Conservation (phyloP, 179 eudicot species). For the Vitellaria paradoxa region DNA sequence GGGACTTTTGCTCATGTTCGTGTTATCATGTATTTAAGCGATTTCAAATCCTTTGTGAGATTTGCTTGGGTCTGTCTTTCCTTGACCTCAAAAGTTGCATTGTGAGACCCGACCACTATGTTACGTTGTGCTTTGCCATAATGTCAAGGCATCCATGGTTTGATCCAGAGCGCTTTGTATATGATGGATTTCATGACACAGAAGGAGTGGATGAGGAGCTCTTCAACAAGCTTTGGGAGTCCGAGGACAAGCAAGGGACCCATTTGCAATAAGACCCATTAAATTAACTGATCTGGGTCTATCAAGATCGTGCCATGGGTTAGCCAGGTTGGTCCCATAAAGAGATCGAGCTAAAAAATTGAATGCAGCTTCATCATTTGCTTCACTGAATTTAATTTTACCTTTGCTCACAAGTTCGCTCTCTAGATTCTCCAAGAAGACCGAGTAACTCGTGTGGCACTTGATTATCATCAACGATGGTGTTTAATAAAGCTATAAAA, state of each 20-base stretch:
- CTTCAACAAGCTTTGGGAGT: conserved; percentile 56
- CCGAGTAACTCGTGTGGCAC: conserved; percentile 39
- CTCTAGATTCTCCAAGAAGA: conserved; percentile 38
- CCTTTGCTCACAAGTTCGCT: conserved; percentile 37
- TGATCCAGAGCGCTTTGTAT: conserved; percentile 67
- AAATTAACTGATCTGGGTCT: conserved; percentile 49
- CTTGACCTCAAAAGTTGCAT: conserved; percentile 58
- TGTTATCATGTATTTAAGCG: no score
- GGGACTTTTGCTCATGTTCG: no score
- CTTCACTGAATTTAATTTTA: conserved; percentile 41
- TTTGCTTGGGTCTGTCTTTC: conserved; percentile 70
- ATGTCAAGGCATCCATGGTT: conserved; percentile 76
- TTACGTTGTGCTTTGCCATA: conserved; percentile 64
- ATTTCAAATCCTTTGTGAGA: no score
- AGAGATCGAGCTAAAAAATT: conserved; percentile 55
- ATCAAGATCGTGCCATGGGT: conserved; percentile 43
- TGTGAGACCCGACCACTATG: conserved; percentile 63
- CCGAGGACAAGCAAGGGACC: conserved; percentile 64
- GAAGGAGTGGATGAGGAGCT: conserved; percentile 47
- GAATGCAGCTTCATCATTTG: conserved; percentile 62
- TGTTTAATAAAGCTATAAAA: no score
- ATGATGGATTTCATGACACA: conserved; percentile 70
- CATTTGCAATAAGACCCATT: conserved; percentile 70
- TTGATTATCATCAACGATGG: no score
- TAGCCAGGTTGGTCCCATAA: conserved; percentile 43